Conservation (phyloP, 805 yeast genomes). For the Wickerhamiella hasegawae region DNA sequence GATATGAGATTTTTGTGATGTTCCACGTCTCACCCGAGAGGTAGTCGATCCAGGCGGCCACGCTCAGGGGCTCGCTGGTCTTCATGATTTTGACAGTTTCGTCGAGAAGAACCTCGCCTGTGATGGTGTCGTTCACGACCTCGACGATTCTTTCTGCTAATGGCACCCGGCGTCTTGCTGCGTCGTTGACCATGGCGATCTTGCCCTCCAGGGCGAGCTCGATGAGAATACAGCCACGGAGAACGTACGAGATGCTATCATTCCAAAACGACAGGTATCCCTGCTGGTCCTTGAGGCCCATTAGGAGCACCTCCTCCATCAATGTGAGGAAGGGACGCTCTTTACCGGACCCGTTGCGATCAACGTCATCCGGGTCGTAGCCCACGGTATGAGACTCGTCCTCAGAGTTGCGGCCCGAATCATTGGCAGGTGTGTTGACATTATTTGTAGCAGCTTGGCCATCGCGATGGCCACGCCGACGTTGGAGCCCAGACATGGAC, state of each 20-base stretch:
- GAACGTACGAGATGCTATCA: constrained; percentile 89
- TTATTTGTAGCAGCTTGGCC: not conserved
- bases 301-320: constrained; percentile 89
- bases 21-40: constrained; percentile 95
- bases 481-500: constrained; percentile 15
- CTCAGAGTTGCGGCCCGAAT: constrained; percentile 2
- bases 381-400: constrained; percentile 17
- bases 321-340: constrained; percentile 64
- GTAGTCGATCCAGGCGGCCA: constrained; percentile 84
- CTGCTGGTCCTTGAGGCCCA: constrained; percentile 90
- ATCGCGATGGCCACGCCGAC: constrained; percentile 14
- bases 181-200: constrained; percentile 78
- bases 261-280: constrained; percentile 97
- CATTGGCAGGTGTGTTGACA: constrained; percentile 1
- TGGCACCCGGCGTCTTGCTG: constrained; percentile 79
- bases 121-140: constrained; percentile 68
- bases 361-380: constrained; percentile 58
- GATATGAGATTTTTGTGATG: constrained; percentile 82
- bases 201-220: constrained; percentile 87
- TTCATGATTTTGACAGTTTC: constrained; percentile 87
- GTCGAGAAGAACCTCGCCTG: constrained; percentile 91
- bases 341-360: constrained; percentile 25
- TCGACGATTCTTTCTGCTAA: constrained; percentile 76
- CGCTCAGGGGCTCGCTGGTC: constrained; percentile 62
- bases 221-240: constrained; percentile 83